Conservation (phyloP, 2,329 filamentous ascomycete species). For the Phaeosphaeriaceae sp. region DNA sequence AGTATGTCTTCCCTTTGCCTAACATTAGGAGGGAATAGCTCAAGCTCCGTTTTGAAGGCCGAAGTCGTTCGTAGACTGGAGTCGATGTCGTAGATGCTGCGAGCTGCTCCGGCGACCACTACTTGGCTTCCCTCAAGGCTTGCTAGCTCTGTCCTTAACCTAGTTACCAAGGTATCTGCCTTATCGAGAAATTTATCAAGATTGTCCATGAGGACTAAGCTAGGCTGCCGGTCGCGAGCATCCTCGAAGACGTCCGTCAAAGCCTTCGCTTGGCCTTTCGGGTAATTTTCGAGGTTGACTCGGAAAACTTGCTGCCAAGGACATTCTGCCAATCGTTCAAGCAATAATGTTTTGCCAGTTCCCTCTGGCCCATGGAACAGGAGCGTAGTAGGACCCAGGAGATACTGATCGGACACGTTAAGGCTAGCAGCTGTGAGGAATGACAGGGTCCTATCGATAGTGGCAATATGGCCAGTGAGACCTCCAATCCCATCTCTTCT, state of each 20-base stretch:
- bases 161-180: conserved; percentile 34
- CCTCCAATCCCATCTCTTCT: conserved; percentile 68
- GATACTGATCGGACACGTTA: conserved; percentile 26
- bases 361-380: conserved; percentile 83
- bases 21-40: conserved; percentile 79
- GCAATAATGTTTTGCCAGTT: conserved; percentile 81
- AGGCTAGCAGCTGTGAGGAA: conserved; percentile 30
- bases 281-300: conserved; percentile 59
- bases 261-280: conserved; percentile 58
- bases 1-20: conserved; percentile 77
- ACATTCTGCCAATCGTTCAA: conserved; percentile 69
- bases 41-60: conserved; percentile 73
- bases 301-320: conserved; percentile 76
- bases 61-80: conserved; percentile 69
- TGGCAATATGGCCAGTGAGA: conserved; percentile 67
- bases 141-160: conserved; percentile 53
- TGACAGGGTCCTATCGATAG: conserved; percentile 73
- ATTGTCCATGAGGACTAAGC: conserved; percentile 80
- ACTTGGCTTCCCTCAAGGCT: conserved; percentile 65
- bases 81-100: conserved; percentile 77
- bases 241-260: conserved; percentile 75
- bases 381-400: conserved; percentile 62
- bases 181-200: conserved; percentile 68
- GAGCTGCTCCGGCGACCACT: conserved; percentile 77
- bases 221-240: conserved; percentile 74